Evolutionary conservation across 23 red algal species (phyloP), one percentile per base, ranked within the genome.

Genomic region (Agarophyton chilense): DNA sequence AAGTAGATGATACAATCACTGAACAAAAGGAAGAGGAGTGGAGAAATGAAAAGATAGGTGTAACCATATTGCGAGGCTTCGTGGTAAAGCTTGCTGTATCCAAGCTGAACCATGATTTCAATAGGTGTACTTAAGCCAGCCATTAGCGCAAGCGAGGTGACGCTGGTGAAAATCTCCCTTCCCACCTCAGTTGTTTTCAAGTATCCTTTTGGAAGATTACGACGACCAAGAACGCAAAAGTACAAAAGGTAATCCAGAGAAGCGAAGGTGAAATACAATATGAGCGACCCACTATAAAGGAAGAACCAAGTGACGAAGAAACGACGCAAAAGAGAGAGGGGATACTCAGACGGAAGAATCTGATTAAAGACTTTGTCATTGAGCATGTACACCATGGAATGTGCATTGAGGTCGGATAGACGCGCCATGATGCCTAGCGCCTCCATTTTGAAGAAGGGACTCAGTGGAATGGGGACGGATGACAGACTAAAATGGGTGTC

Each of bases 1-100:
- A 94, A 96, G 62, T 99, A 99, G 90, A 99, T 99, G 64, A 99
- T 35, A 19, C 80, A 90, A 63, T 99, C 97, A 21, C 88, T 90
- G 52, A 96, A 96, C 3, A 90, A 43, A 49, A 99, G 54, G 57
- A 99, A 99, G 35, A 99, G 80, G 35, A 99, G 28, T 19, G 97
- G 97, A n/a, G 97, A 99, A 32, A 96, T 24, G 50, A 90, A 0
- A 39, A 99, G 89, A 44, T 99, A 99, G 19, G 82, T 17, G 43
- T 84, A 92, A 5, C 93, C 93, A 72, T 96, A 92, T 57, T 96
- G 58, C 24, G 74, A 34, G 7, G 87, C 53, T 52, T 94, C 82
- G 67, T 92, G 75, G 84, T 99, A 99, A 11, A 96, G 81, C 34
- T 88, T 90, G 47, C 89, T 72, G 72, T 94, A 94, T 18, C 97